Base-by-base conservation (phyloP, 257 asterid species). In the Lycium barbarum region DNA sequence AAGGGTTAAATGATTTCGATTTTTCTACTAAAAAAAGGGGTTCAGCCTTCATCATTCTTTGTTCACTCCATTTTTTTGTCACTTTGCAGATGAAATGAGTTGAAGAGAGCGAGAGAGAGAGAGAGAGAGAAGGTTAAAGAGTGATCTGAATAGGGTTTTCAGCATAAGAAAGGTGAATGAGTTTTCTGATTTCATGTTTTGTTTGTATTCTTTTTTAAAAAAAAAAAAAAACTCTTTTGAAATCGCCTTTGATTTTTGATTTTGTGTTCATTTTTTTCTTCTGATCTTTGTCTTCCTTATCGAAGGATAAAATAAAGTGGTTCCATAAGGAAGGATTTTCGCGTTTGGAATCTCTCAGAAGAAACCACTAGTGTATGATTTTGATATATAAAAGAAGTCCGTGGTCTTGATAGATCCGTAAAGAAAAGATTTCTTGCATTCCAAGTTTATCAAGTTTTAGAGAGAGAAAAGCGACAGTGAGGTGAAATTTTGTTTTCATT, bases 341-440 rank as follows among this genome's bases (percentile, higher is more conserved):
- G 81, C 86, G 88, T 89, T 86, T 87, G 84, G 89, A 91, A 89
- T 89, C 83, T 57, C 82, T 80, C 82, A 78, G 85, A 86, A 33
- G 83, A 59, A 84, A 81, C 8, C 82, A 68, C 76, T 85, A 79
- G 0, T 59, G 47, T 72, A 17, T 13, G 5, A 59, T 79, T 62
- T 26, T 84, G 53, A 36, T 72, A 36, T 72, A 9, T 9, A 20
- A 6, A 14, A 63, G 13, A 26, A 70, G 47, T 73, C 63, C 8
- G 14, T 87, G 92, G 89, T 90, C 92, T 88, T 80, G 74, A 87
- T 81, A 82, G 76, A 57, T 84, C 70, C 53, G 83, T 81, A 20
- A 53, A 79, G 71, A 18, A 36, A 20, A 57, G 84, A 82, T 87
- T 86, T 85, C 91, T 87, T 84, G 89, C 88, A 49, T 88, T 84